These are phyloP conservation scores for Onygena corvina DNA, from an alignment of 2,329 filamentous ascomycete species.

Conservation along the genomic window DNA sequence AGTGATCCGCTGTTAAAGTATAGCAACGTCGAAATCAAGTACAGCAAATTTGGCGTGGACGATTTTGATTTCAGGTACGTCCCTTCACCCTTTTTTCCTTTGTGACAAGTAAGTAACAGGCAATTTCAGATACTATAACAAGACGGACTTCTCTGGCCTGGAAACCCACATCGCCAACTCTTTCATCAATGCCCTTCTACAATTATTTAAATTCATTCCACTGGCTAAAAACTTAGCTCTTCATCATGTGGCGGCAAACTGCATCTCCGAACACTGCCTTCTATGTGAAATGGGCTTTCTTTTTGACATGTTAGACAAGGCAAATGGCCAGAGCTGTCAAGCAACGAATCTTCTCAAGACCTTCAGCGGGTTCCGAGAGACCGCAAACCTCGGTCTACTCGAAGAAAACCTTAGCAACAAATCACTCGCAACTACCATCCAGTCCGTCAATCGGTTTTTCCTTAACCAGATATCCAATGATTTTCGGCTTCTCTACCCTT, in stretches of 20 bases:
- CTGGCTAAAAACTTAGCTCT: constrained; percentile 77
- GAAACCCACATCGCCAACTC: constrained; percentile 96
- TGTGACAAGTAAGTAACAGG: no score
- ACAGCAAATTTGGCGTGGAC: constrained; percentile 97
- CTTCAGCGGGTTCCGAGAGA: constrained; percentile 70
- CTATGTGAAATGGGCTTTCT: constrained; percentile 90
- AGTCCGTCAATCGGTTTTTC: constrained; percentile 74
- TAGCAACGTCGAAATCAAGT: constrained; percentile 91
- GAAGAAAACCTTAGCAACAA: constrained; percentile 69
- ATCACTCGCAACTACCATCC: constrained; percentile 68
- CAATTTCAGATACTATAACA: constrained; percentile 70
- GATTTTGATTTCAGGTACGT: constrained; percentile 92
- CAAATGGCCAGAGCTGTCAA: constrained; percentile 84
- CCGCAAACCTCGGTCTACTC: constrained; percentile 62
- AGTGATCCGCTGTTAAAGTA: constrained; percentile 81
- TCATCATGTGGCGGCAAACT: constrained; percentile 76
- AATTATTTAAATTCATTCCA: constrained; percentile 84
- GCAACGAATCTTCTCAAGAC: constrained; percentile 90
- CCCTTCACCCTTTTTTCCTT: neutral
- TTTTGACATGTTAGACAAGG: constrained; percentile 97
- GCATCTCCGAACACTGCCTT: constrained; percentile 69
- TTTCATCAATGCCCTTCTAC: constrained; percentile 83
- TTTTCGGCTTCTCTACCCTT: constrained; percentile 54
- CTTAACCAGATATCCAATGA: constrained; percentile 69
- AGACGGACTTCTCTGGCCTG: constrained; percentile 77